phyloP scores from a whole-genome alignment of 176 grass and related monocot species.

The Urochloa ruziziensis region DNA sequence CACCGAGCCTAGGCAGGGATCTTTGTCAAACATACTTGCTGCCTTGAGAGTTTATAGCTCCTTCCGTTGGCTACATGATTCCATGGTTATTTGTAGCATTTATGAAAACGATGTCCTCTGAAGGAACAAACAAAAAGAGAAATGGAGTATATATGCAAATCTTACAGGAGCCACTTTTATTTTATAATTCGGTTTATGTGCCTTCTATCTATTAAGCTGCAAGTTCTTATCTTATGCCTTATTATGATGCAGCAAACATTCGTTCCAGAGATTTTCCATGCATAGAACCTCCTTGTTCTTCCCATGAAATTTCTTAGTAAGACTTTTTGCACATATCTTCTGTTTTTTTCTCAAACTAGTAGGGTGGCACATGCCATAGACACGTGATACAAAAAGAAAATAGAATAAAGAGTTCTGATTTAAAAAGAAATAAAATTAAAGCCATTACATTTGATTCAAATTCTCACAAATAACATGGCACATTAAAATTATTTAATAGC shows the following conservation, averaged over 20 bases:
- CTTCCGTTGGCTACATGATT: not conserved
- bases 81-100: not conserved
- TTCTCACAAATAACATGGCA: too few species aligned
- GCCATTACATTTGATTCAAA: too few species aligned
- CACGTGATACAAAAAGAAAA: too few species aligned
- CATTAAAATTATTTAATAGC: too few species aligned
- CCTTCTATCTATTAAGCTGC: not conserved
- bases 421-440: too few species aligned
- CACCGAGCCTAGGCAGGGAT: not conserved
- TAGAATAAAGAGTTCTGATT: too few species aligned
- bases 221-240: not conserved
- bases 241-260: not conserved
- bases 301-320: not conserved
- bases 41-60: not conserved
- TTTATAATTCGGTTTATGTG: not conserved
- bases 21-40: slow-evolving; percentile 19
- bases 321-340: not conserved
- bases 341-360: not conserved
- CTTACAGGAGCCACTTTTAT: not conserved
- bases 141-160: slow-evolving; percentile 41
- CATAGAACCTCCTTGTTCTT: not conserved
- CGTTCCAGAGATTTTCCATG: not conserved
- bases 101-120: not conserved
- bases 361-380: too few species aligned
- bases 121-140: slow-evolving; percentile 15